Percentiles rank a stretch among this genome's conserved stretches.
Evolutionary conservation across 352 stramenopile genomes (phyloP).

Genomic region (Pythium monospermum): DNA sequence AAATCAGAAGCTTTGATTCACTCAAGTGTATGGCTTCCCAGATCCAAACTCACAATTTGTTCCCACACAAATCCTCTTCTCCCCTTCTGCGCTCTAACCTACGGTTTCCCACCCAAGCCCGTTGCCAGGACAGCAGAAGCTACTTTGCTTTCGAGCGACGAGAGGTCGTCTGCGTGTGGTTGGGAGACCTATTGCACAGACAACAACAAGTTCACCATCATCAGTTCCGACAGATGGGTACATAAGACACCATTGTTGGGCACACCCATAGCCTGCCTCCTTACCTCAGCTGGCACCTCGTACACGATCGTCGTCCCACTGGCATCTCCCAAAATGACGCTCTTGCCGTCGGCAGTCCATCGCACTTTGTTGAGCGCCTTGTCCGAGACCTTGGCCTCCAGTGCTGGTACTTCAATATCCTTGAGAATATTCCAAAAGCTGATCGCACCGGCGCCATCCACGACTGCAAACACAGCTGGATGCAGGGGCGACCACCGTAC

Average conservation of each 20-base stretch:
- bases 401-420: slow-evolving; percentile 69
- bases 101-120: slow-evolving; percentile 36
- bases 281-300: slow-evolving; percentile 74
- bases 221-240: not conserved
- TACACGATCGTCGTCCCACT: slow-evolving; percentile 70
- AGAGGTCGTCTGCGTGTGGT: slow-evolving; percentile 55
- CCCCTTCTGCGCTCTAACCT: no score
- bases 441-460: slow-evolving; percentile 62
- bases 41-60: no score
- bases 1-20: no score
- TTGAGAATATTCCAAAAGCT: slow-evolving; percentile 85
- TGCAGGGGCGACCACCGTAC: slow-evolving; percentile 80
- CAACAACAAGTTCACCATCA: slow-evolving; percentile 6
- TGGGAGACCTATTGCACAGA: slow-evolving; percentile 47
- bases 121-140: slow-evolving; percentile 40
- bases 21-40: no score
- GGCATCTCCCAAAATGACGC: slow-evolving; percentile 72
- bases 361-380: slow-evolving; percentile 83
- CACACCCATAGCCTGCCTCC: not conserved
- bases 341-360: slow-evolving; percentile 77
- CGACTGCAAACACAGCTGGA: slow-evolving; percentile 77
- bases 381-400: slow-evolving; percentile 60
- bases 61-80: slow-evolving; percentile 1
- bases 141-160: slow-evolving; percentile 60
- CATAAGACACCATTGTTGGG: not conserved